These are phyloP conservation scores for Leishmania martiniquensis DNA, from an alignment of 208 protist genomes.

Conservation along the genomic window DNA sequence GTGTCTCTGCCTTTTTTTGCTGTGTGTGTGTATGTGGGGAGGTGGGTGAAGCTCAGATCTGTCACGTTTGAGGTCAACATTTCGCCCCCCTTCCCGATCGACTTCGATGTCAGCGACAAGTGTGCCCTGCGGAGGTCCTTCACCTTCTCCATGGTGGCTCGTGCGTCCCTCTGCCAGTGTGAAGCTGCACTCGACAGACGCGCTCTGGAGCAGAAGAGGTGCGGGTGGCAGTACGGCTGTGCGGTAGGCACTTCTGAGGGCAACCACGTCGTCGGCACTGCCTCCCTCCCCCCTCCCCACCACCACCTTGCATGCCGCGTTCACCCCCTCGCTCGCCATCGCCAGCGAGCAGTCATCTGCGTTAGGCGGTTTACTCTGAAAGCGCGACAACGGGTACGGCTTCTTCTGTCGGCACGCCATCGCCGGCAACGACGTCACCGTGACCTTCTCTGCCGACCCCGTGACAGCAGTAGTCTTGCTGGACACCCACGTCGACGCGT, in stretches of 20 bases:
- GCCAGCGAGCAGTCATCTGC: too few relatives aligned
- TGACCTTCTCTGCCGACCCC: not conserved
- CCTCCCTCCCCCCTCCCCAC: too few relatives aligned
- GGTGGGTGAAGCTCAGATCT: not conserved
- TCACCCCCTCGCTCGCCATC: not conserved
- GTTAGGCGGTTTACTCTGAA: not conserved
- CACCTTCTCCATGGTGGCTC: not conserved
- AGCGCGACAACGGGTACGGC: conserved; percentile 36
- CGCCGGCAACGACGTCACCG: not conserved
- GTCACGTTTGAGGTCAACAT: not conserved
- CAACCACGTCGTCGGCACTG: not conserved
- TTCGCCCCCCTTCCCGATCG: not conserved
- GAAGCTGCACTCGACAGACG: not conserved
- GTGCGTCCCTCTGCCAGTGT: not conserved
- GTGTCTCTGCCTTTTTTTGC: conserved; percentile 6
- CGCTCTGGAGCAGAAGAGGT: conserved; percentile 5
- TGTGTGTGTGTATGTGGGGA: too few relatives aligned
- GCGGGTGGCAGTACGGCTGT: conserved; percentile 4
- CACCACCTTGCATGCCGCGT: not conserved
- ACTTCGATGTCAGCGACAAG: conserved; percentile 9
- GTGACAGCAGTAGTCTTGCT: not conserved
- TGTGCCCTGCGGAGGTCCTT: conserved; percentile 15
- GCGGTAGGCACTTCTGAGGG: conserved; percentile 15
- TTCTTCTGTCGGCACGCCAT: conserved; percentile 10
- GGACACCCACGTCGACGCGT: conserved; percentile 14